A percentile compares a stretch with the other conserved stretches of the same genome.
These are phyloP conservation scores for Solanum ahanhuiri DNA, from an alignment of 257 asterid genomes.

Conservation along the genomic window DNA sequence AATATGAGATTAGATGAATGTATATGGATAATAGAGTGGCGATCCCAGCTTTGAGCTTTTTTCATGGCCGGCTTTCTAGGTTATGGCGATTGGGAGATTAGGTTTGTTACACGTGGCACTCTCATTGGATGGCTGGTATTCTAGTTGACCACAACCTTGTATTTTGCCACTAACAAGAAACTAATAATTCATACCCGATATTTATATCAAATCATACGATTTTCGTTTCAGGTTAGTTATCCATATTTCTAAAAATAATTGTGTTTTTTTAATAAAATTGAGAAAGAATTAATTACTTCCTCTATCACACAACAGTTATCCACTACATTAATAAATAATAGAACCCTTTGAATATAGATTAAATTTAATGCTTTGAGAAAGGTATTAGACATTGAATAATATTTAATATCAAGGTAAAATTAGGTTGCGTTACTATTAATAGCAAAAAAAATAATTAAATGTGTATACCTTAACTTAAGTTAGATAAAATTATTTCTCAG, in stretches of 20 bases:
- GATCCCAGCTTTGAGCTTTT: constrained; percentile 24
- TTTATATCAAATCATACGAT: no score
- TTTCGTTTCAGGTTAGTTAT: accelerated
- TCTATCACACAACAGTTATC: no score
- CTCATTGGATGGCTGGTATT: neutral
- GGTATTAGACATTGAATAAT: no score
- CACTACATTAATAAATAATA: no score
- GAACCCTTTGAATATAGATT: no score
- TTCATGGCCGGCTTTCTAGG: constrained; percentile 22
- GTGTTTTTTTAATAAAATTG: no score
- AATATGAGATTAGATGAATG: neutral
- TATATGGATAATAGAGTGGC: constrained; percentile 10
- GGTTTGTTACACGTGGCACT: constrained; percentile 19
- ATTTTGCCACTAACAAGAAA: neutral
- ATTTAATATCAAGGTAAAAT: no score
- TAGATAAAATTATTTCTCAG: neutral
- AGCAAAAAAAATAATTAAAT: neutral
- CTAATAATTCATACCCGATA: no score
- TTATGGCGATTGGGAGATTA: constrained; percentile 3
- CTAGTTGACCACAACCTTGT: neutral
- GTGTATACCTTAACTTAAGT: neutral
- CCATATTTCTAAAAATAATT: no score
- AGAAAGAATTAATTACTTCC: no score
- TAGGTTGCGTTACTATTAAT: no score
- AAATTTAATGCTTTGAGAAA: no score